Conservation (phyloP, 2,329 filamentous ascomycete species). For the Phyllosticta citriasiana region DNA sequence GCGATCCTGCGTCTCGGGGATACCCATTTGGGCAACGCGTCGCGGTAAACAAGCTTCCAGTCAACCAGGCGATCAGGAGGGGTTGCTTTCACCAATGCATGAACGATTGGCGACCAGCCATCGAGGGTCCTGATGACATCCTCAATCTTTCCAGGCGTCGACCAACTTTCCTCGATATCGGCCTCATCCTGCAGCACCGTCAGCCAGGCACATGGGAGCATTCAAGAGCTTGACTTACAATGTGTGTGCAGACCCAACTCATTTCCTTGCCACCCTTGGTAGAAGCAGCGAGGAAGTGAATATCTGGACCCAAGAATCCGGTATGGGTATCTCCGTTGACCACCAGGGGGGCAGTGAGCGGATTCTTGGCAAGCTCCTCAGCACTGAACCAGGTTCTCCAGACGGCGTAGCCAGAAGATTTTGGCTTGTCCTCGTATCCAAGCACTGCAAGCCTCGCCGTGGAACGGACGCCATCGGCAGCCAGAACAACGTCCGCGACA, state of each 20-base stretch:
- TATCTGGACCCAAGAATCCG: slow-evolving; percentile 23
- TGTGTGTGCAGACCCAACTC: slow-evolving; percentile 28
- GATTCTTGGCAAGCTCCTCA: slow-evolving; percentile 21
- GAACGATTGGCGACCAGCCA: slow-evolving; percentile 36
- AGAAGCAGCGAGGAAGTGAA: slow-evolving; percentile 27
- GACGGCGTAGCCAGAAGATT: slow-evolving; percentile 44
- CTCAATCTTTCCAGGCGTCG: slow-evolving; percentile 22
- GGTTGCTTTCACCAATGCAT: slow-evolving; percentile 37
- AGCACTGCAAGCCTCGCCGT: slow-evolving; percentile 43
- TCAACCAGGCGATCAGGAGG: slow-evolving; percentile 32
- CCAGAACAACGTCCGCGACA: slow-evolving; percentile 40
- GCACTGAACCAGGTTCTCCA: slow-evolving; percentile 37
- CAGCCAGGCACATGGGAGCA: neutral
- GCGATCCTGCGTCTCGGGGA: slow-evolving; percentile 36
- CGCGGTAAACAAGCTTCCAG: slow-evolving; percentile 45
- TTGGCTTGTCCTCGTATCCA: slow-evolving; percentile 42
- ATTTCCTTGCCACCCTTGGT: slow-evolving; percentile 26
- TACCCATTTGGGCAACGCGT: slow-evolving; percentile 42
- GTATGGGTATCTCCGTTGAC: slow-evolving; percentile 18
- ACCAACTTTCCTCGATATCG: slow-evolving; percentile 26
- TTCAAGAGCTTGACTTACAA: slow-evolving; percentile 8
- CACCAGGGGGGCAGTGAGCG: slow-evolving; percentile 22
- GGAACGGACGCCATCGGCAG: slow-evolving; percentile 44
- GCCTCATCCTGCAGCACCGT: slow-evolving; percentile 14
- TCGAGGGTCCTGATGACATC: slow-evolving; percentile 17